A percentile compares a stretch with the other conserved stretches of the same genome.
These are phyloP conservation scores for Paramyrothecium roridum DNA, from an alignment of 2,329 filamentous ascomycete species.

Conservation along the genomic window DNA sequence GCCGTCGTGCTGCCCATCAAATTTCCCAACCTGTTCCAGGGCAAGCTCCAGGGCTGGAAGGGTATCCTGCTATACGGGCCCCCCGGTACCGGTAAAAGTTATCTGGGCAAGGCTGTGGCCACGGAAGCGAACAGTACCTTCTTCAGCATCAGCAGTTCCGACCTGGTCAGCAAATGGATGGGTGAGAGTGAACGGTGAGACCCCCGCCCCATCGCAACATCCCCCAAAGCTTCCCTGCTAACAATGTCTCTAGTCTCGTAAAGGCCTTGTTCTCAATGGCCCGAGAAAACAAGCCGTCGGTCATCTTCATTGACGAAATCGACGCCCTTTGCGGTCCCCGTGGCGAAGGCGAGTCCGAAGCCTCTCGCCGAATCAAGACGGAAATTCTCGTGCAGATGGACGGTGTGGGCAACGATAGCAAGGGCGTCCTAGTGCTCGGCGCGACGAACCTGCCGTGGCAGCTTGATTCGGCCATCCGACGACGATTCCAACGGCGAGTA, in stretches of 20 bases:
- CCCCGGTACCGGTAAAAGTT: slow-evolving; percentile 95
- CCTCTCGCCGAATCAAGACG: slow-evolving; percentile 95
- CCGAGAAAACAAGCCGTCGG: slow-evolving; percentile 94
- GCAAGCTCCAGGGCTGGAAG: slow-evolving; percentile 97
- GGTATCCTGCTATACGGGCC: slow-evolving; percentile 95
- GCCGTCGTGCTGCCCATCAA: slow-evolving; percentile 97
- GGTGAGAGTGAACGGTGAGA: slow-evolving; percentile 91
- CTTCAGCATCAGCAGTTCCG: slow-evolving; percentile 96
- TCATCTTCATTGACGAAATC: slow-evolving; percentile 98
- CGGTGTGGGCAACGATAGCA: slow-evolving; percentile 92
- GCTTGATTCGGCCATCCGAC: slow-evolving; percentile 89
- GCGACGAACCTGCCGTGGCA: slow-evolving; percentile 99
- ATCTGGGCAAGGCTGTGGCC: slow-evolving; percentile 93
- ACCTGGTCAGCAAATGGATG: slow-evolving; percentile 99
- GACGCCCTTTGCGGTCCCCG: slow-evolving; percentile 93
- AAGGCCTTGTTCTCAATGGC: slow-evolving; percentile 98
- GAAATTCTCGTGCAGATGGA: slow-evolving; percentile 99
- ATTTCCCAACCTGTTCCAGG: slow-evolving; percentile 93
- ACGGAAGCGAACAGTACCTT: slow-evolving; percentile 99
- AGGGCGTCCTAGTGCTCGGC: slow-evolving; percentile 88
- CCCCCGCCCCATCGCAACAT: too few relatives aligned
- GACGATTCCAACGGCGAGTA: slow-evolving; percentile 92
- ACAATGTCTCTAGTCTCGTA: slow-evolving; percentile 62
- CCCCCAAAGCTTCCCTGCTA: too few relatives aligned
- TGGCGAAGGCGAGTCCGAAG: slow-evolving; percentile 94